Percentiles rank a stretch among this genome's conserved stretches.
Evolutionary conservation across 148 eudicot genomes (phyloP).

Genomic region (Persicaria tinctoria): DNA sequence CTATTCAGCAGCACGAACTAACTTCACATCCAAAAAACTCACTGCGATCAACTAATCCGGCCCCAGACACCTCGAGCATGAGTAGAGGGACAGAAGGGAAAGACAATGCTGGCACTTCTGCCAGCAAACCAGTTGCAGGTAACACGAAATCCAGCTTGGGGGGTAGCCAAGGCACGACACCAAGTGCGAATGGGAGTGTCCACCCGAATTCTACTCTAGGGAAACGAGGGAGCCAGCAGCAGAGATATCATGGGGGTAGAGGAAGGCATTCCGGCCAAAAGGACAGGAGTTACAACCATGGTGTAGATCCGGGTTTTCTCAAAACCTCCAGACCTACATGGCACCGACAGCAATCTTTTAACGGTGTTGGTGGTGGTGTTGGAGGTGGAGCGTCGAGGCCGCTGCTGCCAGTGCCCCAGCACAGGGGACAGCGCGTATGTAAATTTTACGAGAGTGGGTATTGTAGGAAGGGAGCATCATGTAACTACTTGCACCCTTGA

Average conservation of each 20-base stretch:
- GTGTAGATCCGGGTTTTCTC: slow-evolving; percentile 39
- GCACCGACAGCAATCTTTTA: slow-evolving; percentile 46
- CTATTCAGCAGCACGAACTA: not conserved
- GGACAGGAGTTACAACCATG: slow-evolving; percentile 37
- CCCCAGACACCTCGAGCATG: not conserved
- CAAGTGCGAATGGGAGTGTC: not conserved
- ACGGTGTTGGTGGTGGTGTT: slow-evolving; percentile 31
- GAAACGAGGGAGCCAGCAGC: slow-evolving; percentile 20
- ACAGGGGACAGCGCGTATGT: slow-evolving; percentile 67
- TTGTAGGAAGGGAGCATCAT: slow-evolving; percentile 71
- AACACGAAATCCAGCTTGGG: not conserved
- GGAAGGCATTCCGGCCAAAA: slow-evolving; percentile 44
- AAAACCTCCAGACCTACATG: slow-evolving; percentile 39
- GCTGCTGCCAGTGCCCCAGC: slow-evolving; percentile 13
- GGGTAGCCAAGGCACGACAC: not conserved
- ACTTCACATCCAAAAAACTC: not conserved
- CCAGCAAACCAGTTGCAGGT: not conserved
- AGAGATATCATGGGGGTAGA: slow-evolving; percentile 15
- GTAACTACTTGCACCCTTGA: slow-evolving; percentile 69
- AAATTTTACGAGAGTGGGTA: slow-evolving; percentile 68
- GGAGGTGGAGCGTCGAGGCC: slow-evolving; percentile 49
- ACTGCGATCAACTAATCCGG: not conserved
- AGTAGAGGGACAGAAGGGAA: not conserved
- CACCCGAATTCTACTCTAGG: slow-evolving; percentile 24
- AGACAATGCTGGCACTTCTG: not conserved